phyloP scores from a whole-genome alignment of 805 yeast genomes.

The Suhomyces xylopsoci region DNA sequence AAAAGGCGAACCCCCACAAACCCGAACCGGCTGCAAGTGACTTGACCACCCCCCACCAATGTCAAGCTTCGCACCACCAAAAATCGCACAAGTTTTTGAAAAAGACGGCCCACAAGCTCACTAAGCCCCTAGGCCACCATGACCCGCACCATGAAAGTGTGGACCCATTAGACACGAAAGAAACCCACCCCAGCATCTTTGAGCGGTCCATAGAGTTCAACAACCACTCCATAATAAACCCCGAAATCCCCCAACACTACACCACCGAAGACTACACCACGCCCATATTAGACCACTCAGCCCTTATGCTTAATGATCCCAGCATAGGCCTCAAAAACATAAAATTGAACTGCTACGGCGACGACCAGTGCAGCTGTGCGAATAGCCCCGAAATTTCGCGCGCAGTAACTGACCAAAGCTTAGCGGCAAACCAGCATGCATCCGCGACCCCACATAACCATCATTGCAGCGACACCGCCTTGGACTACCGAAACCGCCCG shows the following conservation, averaged over 20 bases:
- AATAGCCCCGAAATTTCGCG: background rate
- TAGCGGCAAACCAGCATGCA: background rate
- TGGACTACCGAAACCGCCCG: slow-evolving; percentile 4
- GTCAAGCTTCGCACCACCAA: background rate
- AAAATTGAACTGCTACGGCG: slow-evolving; percentile 21
- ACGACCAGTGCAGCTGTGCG: slow-evolving; percentile 3
- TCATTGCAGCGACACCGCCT: background rate
- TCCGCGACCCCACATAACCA: background rate
- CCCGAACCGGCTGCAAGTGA: background rate
- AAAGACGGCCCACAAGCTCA: slow-evolving; percentile 6
- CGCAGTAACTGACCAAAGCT: background rate
- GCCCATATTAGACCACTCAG: slow-evolving; percentile 30
- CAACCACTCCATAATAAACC: slow-evolving; percentile 8
- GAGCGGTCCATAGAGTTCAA: slow-evolving; percentile 11
- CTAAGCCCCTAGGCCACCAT: background rate
- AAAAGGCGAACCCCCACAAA: background rate
- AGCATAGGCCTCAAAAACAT: slow-evolving; percentile 20
- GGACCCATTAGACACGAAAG: background rate
- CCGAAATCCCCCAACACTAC: slow-evolving; percentile 21
- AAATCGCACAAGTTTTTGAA: slow-evolving; percentile 10
- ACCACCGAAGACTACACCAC: slow-evolving; percentile 27
- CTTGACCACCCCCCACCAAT: background rate
- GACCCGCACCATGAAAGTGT: background rate
- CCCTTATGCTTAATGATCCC: slow-evolving; percentile 29
- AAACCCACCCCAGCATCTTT: slow-evolving; percentile 7